Evolutionary conservation across 2,329 filamentous ascomycete genomes (phyloP).

Genomic region (Colletotrichum higginsianum): DNA sequence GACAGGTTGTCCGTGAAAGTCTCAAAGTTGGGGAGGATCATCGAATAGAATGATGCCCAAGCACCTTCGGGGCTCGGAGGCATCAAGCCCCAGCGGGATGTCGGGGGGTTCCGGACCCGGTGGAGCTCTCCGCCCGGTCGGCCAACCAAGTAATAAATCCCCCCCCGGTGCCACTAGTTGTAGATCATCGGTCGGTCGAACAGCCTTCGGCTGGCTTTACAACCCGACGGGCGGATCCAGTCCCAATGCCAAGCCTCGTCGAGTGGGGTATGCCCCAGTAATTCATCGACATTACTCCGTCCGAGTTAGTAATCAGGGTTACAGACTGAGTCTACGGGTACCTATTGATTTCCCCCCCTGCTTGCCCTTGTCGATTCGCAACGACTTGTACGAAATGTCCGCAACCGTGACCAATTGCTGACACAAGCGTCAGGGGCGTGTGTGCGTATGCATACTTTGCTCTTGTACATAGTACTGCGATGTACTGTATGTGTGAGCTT

Average conservation of each 20-base stretch:
- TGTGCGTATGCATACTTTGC: constrained; percentile 3
- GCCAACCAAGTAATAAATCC: neutral
- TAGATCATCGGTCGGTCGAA: neutral
- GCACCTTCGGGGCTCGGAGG: neutral
- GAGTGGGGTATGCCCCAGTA: neutral
- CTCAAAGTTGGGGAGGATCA: neutral
- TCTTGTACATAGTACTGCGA: neutral
- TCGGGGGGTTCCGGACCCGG: neutral
- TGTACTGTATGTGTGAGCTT: neutral
- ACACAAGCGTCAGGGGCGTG: neutral
- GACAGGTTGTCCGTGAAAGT: neutral
- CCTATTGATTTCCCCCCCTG: neutral
- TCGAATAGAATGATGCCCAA: neutral
- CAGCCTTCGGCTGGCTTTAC: neutral
- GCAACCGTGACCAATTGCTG: constrained; percentile 22
- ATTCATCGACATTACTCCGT: neutral
- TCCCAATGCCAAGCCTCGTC: constrained; percentile 3
- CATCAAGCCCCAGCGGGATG: too few species aligned
- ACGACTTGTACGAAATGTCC: constrained; percentile 7
- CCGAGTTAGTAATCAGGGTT: neutral
- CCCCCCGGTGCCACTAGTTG: neutral
- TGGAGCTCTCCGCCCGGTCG: neutral
- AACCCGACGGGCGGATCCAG: neutral
- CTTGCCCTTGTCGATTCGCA: neutral
- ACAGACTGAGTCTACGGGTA: constrained; percentile 13